These are phyloP conservation scores for Lachancea waltii DNA, from an alignment of 805 yeast genomes.

Conservation along the genomic window DNA sequence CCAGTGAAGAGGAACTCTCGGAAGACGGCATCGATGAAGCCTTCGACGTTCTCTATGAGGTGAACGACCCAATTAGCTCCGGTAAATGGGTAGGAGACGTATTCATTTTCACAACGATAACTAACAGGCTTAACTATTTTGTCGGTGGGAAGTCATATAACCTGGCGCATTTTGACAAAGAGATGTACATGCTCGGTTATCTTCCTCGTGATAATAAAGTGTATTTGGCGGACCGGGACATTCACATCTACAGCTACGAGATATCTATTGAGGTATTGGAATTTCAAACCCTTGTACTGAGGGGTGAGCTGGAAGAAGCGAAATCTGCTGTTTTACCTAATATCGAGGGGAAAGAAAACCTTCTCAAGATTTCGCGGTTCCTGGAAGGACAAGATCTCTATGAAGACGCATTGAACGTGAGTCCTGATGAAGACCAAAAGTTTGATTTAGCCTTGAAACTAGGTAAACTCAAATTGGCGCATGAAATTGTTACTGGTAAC, in stretches of 20 bases:
- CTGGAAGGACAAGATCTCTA: conserved; percentile 87
- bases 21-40: conserved; percentile 88
- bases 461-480: conserved; percentile 66
- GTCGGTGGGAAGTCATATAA: conserved; percentile 93
- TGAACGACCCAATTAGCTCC: conserved; percentile 72
- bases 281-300: conserved; percentile 89
- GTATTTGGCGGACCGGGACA: conserved; percentile 85
- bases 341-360: conserved; percentile 53
- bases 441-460: conserved; percentile 83
- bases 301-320: conserved; percentile 89
- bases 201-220: conserved; percentile 84
- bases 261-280: conserved; percentile 83
- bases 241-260: conserved; percentile 73
- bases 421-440: conserved; percentile 84
- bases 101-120: conserved; percentile 78
- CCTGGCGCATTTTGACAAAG: conserved; percentile 86
- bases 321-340: conserved; percentile 51
- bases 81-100: conserved; percentile 98
- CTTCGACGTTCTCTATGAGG: conserved; percentile 77
- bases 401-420: conserved; percentile 74
- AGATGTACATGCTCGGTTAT: conserved; percentile 82
- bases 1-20: conserved; percentile 34
- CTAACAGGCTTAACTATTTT: conserved; percentile 85
- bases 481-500: conserved; percentile 51
- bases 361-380: conserved; percentile 80